Base-by-base conservation (phyloP, 1,284 basidiomycete genomes). In the Ganoderma resinaceum region DNA sequence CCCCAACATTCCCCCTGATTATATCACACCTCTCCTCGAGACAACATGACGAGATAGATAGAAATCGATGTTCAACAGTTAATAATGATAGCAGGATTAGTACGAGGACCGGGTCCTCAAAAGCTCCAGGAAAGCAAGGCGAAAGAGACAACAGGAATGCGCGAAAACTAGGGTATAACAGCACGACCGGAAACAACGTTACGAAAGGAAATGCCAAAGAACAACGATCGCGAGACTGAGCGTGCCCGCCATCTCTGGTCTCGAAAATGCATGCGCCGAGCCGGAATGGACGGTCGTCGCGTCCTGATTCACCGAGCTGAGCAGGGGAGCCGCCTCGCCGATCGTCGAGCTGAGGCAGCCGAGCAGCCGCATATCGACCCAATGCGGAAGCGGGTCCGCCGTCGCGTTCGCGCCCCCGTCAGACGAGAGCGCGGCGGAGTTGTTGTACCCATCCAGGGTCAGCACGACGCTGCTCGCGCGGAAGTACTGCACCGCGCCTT, bases 361-460 rank as follows among this genome's bases (percentile, higher is more conserved):
- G 35, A 90, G 71, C 52, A 89, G 79, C 2, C 78, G 80, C 14
- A 76, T 76, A 74, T 91, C 85, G 46, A 87, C 77, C 67, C 78
- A 78, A 18, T 75, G 70, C 0, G 86, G 87, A 0, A 91, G 73
- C 0, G 87, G 83, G 7, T 84, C 82, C 67, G 88, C 82, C 0
- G 85, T 78, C 1, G 82, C 80, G 37, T 79, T 82, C 35, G 81
- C 77, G 29, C 84, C 82, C 35, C 81, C 77, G 31, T 84, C 81
- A 11, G 76, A 70, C 40, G 70, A 74, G 33, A 87, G 78, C 23
- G 81, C 80, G 60, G 82, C 80, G 0, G 88, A 86, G 71, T 91
- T 84, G 74, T 92, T 91, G 76, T 91, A 93, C 6, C 89, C 89
- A 68, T 90, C 87, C 23, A 92, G 78, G 11, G 84, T 83, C 29